Percentiles rank a stretch among this genome's conserved stretches.
phyloP scores from a whole-genome alignment of 805 yeast genomes.

The Pichia phayaonensis region DNA sequence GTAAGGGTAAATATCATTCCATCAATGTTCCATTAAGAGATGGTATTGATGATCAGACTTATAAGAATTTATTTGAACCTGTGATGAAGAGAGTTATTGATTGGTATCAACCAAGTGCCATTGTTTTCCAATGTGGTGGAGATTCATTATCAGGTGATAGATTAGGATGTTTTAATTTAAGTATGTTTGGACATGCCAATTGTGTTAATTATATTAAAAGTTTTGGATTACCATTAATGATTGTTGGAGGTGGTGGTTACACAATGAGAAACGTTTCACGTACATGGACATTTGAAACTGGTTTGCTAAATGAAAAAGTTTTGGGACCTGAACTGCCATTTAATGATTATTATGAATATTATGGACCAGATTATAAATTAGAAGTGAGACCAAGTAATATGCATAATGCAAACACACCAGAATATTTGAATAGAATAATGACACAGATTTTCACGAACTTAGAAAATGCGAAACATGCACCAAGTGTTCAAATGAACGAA shows the following conservation, averaged over 20 bases:
- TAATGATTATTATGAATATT: slow-evolving; percentile 94
- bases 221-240: slow-evolving; percentile 84
- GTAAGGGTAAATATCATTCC: slow-evolving; percentile 74
- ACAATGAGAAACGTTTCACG: slow-evolving; percentile 96
- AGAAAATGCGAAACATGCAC: slow-evolving; percentile 89
- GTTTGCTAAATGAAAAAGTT: slow-evolving; percentile 71
- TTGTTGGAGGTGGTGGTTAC: slow-evolving; percentile 97
- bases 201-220: slow-evolving; percentile 84
- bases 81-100: slow-evolving; percentile 67
- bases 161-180: slow-evolving; percentile 89
- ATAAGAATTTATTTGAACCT: slow-evolving; percentile 84
- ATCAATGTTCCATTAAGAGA: slow-evolving; percentile 84
- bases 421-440: slow-evolving; percentile 77
- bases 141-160: slow-evolving; percentile 95
- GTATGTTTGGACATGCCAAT: slow-evolving; percentile 92
- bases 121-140: slow-evolving; percentile 98
- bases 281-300: slow-evolving; percentile 92
- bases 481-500: slow-evolving; percentile 89
- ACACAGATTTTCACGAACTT: slow-evolving; percentile 69
- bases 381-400: slow-evolving; percentile 94
- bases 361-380: slow-evolving; percentile 92
- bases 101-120: slow-evolving; percentile 91
- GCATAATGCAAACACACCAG: slow-evolving; percentile 94
- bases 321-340: slow-evolving; percentile 78
- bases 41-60: slow-evolving; percentile 88